These are phyloP conservation scores for Rutstroemia sp. DNA, from an alignment of 2,329 filamentous ascomycete species.

Conservation along the genomic window DNA sequence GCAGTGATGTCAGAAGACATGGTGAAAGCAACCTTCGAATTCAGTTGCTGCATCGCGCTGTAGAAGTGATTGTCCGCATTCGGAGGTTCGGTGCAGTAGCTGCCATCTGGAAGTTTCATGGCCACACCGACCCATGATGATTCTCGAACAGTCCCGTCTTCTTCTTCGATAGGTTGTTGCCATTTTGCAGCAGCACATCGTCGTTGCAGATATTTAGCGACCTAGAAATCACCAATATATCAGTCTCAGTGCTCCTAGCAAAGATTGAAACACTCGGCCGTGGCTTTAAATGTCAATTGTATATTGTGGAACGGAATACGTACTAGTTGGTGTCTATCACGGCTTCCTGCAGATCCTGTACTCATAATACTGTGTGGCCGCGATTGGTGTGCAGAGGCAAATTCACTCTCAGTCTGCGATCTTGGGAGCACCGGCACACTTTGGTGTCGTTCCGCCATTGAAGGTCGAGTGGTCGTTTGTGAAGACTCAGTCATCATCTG, in stretches of 20 bases:
- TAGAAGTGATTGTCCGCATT: slow-evolving; percentile 10
- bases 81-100: slow-evolving; percentile 13
- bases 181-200: slow-evolving; percentile 14
- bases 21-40: slow-evolving; percentile 35
- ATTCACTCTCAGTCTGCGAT: neutral
- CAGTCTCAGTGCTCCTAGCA: neutral
- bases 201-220: slow-evolving; percentile 14
- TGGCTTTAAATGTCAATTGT: neutral
- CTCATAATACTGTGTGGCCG: slow-evolving; percentile 12
- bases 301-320: neutral
- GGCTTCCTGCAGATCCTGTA: slow-evolving; percentile 10
- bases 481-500: too few relatives aligned
- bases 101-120: slow-evolving; percentile 15
- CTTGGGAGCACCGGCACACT: neutral
- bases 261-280: neutral
- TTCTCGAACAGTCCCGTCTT: slow-evolving; percentile 10
- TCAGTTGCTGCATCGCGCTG: slow-evolving; percentile 9
- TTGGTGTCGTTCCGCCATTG: slow-evolving; percentile 11
- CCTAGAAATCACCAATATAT: slow-evolving; percentile 6
- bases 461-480: neutral
- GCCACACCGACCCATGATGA: slow-evolving; percentile 14
- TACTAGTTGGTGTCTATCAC: slow-evolving; percentile 13
- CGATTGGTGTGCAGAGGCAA: neutral
- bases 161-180: slow-evolving; percentile 11
- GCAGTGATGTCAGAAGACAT: slow-evolving; percentile 42